Evolutionary conservation across 1,284 basidiomycete genomes (phyloP).

Genomic region (Phlebopus sp.): DNA sequence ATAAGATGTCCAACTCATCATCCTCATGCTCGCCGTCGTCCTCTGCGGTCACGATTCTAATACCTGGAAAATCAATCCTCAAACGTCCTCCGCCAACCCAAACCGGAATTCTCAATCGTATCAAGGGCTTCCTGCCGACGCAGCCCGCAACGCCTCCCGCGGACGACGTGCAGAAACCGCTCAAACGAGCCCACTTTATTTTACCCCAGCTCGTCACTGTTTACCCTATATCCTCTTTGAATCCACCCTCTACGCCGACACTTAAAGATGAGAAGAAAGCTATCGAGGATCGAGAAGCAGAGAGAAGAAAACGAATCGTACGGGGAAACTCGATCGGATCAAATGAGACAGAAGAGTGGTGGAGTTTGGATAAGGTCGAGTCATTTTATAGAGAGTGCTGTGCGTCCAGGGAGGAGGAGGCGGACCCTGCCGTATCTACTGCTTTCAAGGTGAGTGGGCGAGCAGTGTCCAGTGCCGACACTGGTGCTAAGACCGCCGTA

Average conservation of each 20-base stretch:
- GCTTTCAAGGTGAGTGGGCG: constrained; percentile 63
- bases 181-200: constrained; percentile 85
- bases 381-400: constrained; percentile 82
- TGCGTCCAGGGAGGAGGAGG: constrained; percentile 68
- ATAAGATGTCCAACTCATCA: constrained; percentile 25
- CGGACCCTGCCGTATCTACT: constrained; percentile 61
- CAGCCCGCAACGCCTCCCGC: constrained; percentile 20
- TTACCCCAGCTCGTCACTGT: constrained; percentile 78
- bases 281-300: constrained; percentile 65
- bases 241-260: constrained; percentile 73
- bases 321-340: constrained; percentile 47
- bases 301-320: constrained; percentile 60
- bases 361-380: constrained; percentile 78
- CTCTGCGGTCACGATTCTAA: constrained; percentile 71
- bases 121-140: constrained; percentile 42
- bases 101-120: constrained; percentile 68
- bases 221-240: constrained; percentile 80
- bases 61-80: constrained; percentile 74
- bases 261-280: constrained; percentile 73
- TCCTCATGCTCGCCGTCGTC: constrained; percentile 61
- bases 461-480: background rate
- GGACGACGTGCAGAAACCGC: constrained; percentile 47
- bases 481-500: constrained; percentile 25
- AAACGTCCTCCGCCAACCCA: constrained; percentile 72
- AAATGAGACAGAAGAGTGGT: constrained; percentile 57